Base-by-base conservation (phyloP, 116 monocot species). In the Dioscorea cayenensis region DNA sequence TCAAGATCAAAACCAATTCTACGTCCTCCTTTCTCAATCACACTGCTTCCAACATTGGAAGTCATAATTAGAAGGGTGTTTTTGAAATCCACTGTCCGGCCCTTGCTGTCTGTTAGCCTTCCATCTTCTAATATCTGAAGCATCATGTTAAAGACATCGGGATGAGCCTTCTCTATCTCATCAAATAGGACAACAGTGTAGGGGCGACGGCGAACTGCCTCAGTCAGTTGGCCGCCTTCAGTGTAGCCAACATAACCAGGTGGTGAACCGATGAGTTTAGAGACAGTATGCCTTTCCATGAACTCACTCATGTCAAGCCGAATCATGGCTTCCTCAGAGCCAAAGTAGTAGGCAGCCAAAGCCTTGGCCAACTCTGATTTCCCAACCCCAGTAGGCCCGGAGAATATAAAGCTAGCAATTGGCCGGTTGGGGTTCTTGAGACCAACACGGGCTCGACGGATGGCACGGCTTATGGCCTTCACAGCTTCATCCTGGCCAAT, bases 111-210 rank as follows among this genome's bases (percentile, higher is more conserved):
- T 0, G 79, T 79, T 23, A 79, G n/a, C 51, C 79, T 60, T 14
- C 79, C 79, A 55, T 79, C 79, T 51, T 79, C 79, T 14, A 79
- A 28, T 28, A 79, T 73, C 14, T 79, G 73, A 12, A 79, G 79
- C 79, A 79, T 69, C 72, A 73, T 73, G 69, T 79, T 79, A 68
- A 79, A 78, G 23, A 78, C 71, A 60, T 78, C 78, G 16, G 78
- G 71, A 19, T 77, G 77, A 20, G 77, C 71, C 71, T 77, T 77
- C 63, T 77, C 69, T 6, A 77, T 63, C 72, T 78, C 78, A 59
- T 78, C 78, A 35, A 78, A 72, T 8, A 72, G 72, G 22, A 77
- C 71, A 13, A 77, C 65, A 0, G 79, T 68, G 25, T 73, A 79
- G 2, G 79, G 79, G 0, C 73, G 60, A 36, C 79, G 72, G 5